Base-by-base conservation (phyloP, 1,284 basidiomycete genomes). In the Ustanciosporium gigantosporum region DNA sequence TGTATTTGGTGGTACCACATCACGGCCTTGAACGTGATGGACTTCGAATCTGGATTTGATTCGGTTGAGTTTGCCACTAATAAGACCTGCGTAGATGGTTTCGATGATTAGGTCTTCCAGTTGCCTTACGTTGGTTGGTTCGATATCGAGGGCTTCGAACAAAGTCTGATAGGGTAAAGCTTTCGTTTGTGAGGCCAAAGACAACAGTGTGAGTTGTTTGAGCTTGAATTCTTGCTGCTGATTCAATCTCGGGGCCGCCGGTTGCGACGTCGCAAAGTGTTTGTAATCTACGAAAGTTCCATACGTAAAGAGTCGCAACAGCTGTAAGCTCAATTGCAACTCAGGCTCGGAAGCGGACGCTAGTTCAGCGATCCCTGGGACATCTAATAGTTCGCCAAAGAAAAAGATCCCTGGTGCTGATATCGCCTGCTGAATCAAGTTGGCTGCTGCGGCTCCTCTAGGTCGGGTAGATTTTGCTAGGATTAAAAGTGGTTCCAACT, bases 21-120 rank as follows among this genome's bases (percentile, higher is more conserved):
- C 93, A 36, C 94, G 81, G 0, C 93, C 93, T 80, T 91, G 86
- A 0, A 88, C 90, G 72, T 89, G 90, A 76, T 94, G 89, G 23
- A 97, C 86, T 75, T 94, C 88, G 51, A 96, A 83, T 57, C 90
- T 85, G 52, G 86, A 84, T 64, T 88, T 84, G 71, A 89, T 89
- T 80, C 96, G 92, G 78, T 96, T 90, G 39, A 98, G 86, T 70
- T 90, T 91, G 11, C 90, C 93, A 35, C 85, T 84, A 31, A 97
- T 82, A 37, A 96, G 82, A 68, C 89, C 88, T 29, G 89, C 85
- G 78, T 96, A 97, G 75, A 96, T 90, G 8, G 88, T 87, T 70
- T 96, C 92, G 77, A 98, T 96, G 77, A 96, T 88, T 59, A 95
- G 84, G 78, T 96, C 92, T 77, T 97, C 94, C 4, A 97, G 84